These are phyloP conservation scores for Clitopilus passeckerianus DNA, from an alignment of 768 basidiomycete species.

Conservation along the genomic window DNA sequence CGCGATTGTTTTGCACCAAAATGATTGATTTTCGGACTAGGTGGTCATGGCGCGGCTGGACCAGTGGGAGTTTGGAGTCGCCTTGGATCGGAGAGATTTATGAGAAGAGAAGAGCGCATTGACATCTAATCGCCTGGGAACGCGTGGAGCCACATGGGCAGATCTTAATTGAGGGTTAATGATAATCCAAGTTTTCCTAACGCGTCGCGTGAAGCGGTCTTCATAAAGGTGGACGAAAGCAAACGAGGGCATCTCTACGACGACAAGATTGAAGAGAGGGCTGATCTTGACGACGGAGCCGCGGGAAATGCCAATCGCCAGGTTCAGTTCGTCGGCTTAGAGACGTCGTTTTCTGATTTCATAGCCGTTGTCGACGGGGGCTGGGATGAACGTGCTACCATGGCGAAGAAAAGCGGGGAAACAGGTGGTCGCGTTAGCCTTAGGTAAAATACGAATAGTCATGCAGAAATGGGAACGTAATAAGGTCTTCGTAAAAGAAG, in stretches of 20 bases:
- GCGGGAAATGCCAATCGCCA: background rate
- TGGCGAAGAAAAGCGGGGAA: background rate
- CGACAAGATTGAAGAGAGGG: background rate
- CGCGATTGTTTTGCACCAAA: background rate
- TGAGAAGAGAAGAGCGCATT: too few relatives aligned
- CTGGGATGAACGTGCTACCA: background rate
- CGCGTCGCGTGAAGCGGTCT: too few relatives aligned
- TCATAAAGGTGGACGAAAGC: too few relatives aligned
- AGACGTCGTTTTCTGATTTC: background rate
- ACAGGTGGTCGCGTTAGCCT: background rate
- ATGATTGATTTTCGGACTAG: too few relatives aligned
- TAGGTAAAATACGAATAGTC: background rate
- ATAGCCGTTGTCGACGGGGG: background rate
- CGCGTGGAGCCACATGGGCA: background rate
- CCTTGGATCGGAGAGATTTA: background rate
- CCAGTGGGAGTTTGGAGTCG: background rate
- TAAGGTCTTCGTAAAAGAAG: background rate
- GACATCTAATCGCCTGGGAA: background rate
- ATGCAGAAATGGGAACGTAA: background rate
- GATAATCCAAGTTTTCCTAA: too few relatives aligned
- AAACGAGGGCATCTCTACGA: background rate
- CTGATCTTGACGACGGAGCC: background rate
- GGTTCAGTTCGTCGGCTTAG: background rate
- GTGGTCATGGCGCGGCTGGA: background rate
- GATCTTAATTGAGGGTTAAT: background rate